phyloP scores from a whole-genome alignment of 345 rosid genomes.

The Triadica sebifera region DNA sequence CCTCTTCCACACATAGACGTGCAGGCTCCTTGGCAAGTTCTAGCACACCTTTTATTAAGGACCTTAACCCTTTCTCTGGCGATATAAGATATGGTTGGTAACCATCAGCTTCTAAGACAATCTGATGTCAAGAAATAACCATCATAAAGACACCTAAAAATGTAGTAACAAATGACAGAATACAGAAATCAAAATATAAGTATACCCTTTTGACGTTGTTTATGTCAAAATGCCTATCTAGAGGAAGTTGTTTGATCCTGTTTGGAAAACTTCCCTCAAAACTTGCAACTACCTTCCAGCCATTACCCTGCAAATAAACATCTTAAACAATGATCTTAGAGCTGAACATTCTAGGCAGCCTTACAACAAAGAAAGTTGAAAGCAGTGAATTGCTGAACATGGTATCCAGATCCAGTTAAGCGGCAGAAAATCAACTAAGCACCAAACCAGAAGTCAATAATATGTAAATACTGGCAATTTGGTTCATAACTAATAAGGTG shows the following conservation, averaged over 20 bases:
- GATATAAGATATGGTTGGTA: conserved; percentile 99
- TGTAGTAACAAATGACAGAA: neutral
- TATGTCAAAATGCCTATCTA: conserved; percentile 93
- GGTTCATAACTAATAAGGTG: neutral
- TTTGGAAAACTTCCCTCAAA: conserved; percentile 96
- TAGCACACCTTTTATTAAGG: conserved; percentile 89
- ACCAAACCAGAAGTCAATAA: neutral
- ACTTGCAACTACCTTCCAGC: conserved; percentile 97
- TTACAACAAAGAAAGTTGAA: neutral
- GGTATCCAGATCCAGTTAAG: conserved; percentile 10
- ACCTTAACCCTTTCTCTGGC: conserved; percentile 97
- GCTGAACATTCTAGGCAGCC: neutral
- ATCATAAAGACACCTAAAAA: conserved; percentile 11
- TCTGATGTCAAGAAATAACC: conserved; percentile 41
- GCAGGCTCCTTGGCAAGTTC: conserved; percentile 98
- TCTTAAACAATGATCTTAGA: conserved; percentile 3
- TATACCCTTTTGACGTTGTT: conserved; percentile 89
- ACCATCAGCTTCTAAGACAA: conserved; percentile 98
- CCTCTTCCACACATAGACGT: conserved; percentile 94
- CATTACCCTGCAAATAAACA: conserved; percentile 71
- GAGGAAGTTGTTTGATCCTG: conserved; percentile 92
- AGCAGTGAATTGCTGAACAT: conserved; percentile 9
- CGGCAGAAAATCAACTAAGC: neutral
- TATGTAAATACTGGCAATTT: neutral
- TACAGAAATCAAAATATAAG: conserved; percentile 1